Base-by-base conservation (phyloP, 73 alveolate genomes). In the Paramecium sonneborni region DNA sequence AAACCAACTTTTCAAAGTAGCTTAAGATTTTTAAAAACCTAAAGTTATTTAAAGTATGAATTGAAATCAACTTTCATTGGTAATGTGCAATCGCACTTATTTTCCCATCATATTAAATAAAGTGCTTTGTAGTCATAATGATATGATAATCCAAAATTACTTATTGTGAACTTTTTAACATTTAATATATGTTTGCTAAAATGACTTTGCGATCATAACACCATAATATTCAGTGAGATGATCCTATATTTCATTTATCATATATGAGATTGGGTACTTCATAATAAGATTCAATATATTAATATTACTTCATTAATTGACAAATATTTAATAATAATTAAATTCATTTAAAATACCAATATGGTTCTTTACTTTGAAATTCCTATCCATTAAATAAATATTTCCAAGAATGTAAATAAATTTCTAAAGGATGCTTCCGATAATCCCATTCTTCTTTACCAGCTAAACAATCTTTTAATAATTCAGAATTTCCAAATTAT, bases 401-500 rank as follows among this genome's bases (percentile, higher is more conserved):
- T 88, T 88, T 88, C 48, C 85, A 69, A 20, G 94, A 88, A 72
- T 88, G 94, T 15, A n/a, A n/a, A n/a, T n/a, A n/a, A n/a, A n/a
- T n/a, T n/a, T n/a, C n/a, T n/a, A n/a, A n/a, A n/a, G n/a, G n/a
- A n/a, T n/a, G n/a, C n/a, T n/a, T n/a, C n/a, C n/a, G n/a, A 24
- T 88, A 88, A 72, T 88, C 94, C 94, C 94, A 88, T 43, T 88
- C 94, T 41, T 88, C 41, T 44, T 88, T 72, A 5, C 87, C 90
- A 11, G 87, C 39, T 26, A 88, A 3, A 68, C 87, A 39, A 10
- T 82, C 91, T 39, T 70, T 43, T 30, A 88, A 34, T 52, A 69
- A 28, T 44, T 23, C 32, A 15, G 46, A 10, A 37, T 72, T 72
- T 34, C 57, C 86, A 35, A 0, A 35, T 38, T 72, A 32, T n/a